Evolutionary conservation across 306 rosid genomes (phyloP).

Genomic region (Vigna hirtella): DNA sequence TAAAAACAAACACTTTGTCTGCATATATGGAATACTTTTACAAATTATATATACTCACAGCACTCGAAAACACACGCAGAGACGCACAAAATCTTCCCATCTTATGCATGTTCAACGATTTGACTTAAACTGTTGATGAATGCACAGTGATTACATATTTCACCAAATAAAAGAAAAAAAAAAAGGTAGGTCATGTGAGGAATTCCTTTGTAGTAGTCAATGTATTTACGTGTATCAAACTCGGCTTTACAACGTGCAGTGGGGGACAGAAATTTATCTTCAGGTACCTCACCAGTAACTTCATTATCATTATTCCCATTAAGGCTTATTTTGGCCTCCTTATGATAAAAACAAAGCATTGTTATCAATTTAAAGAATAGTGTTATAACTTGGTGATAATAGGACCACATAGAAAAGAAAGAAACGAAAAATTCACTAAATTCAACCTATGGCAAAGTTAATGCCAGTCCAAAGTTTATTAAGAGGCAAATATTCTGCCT

Average conservation of each 20-base stretch:
- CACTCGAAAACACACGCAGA: neutral
- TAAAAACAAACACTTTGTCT: neutral
- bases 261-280: conserved; percentile 16
- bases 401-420: neutral
- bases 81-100: neutral
- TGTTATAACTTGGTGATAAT: neutral
- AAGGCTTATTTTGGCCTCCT: neutral
- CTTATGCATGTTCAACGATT: neutral
- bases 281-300: conserved; percentile 16
- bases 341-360: neutral
- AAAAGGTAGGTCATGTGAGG: neutral
- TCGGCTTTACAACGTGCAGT: conserved; percentile 25
- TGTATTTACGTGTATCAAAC: conserved; percentile 29
- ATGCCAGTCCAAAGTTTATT: conserved; percentile 33
- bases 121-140: neutral
- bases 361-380: neutral
- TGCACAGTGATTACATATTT: too few species aligned
- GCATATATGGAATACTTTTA: neutral
- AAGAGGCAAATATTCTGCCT: conserved; percentile 26
- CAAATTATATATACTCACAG: neutral
- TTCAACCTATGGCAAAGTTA: neutral
- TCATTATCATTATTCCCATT: conserved; percentile 15
- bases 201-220: conserved; percentile 14
- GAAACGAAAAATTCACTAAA: too few species aligned
- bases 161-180: neutral